A percentile compares a stretch with the other conserved stretches of the same genome.
These are phyloP conservation scores for Pythium plurisporium DNA, from an alignment of 352 stramenopile genomes.

Conservation along the genomic window DNA sequence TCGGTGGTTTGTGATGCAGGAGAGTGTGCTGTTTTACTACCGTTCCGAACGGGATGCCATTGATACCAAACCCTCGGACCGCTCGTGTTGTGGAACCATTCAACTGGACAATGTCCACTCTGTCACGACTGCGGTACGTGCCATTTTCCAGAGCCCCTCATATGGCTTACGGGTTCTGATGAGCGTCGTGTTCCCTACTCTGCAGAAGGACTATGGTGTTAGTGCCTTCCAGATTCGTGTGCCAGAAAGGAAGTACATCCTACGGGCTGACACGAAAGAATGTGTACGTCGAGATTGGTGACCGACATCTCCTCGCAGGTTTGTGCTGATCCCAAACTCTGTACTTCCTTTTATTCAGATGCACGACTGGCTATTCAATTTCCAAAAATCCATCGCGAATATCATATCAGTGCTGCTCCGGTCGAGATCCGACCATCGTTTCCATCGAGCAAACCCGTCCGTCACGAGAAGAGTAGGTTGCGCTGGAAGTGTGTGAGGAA, in stretches of 20 bases:
- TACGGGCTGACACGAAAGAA: conserved; percentile 79
- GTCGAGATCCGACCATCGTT: conserved; percentile 48
- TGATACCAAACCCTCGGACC: conserved; percentile 52
- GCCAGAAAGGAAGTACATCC: conserved; percentile 68
- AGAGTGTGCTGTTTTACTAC: conserved; percentile 83
- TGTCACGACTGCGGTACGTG: conserved; percentile 67
- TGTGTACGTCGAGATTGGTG: conserved; percentile 37
- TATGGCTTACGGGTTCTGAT: not conserved
- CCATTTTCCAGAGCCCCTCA: no score
- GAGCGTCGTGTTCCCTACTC: not conserved
- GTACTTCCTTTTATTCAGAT: no score
- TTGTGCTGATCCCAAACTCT: not conserved
- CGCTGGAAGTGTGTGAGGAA: not conserved
- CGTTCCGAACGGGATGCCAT: conserved; percentile 51
- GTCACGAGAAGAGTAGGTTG: conserved; percentile 57
- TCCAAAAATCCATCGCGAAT: conserved; percentile 86
- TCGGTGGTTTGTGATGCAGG: conserved; percentile 86
- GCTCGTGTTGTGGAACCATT: conserved; percentile 67
- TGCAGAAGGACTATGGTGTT: conserved; percentile 78
- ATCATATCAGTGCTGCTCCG: conserved; percentile 75
- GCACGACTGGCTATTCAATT: conserved; percentile 88
- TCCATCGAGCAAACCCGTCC: conserved; percentile 44
- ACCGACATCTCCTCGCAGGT: no score
- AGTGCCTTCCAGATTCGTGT: conserved; percentile 81
- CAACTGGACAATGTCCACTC: conserved; percentile 80